Evolutionary conservation across 441 rosid species (phyloP).

Genomic region (Pelargonium myrrhifolium): DNA sequence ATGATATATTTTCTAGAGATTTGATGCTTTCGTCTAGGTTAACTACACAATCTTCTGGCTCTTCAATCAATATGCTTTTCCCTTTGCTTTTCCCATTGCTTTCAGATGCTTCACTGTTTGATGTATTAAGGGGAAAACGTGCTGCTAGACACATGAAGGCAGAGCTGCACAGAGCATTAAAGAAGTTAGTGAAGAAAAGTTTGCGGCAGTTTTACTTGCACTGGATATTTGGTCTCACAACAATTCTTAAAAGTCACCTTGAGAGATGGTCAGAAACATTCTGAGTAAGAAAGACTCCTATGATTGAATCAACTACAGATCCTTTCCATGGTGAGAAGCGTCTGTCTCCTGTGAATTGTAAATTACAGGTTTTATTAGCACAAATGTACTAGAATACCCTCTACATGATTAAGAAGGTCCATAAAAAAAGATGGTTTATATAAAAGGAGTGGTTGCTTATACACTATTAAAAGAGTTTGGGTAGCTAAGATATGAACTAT

Average conservation of each 20-base stretch:
- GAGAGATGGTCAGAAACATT: slow-evolving; percentile 98
- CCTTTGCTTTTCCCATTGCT: slow-evolving; percentile 13
- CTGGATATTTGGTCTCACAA: slow-evolving; percentile 13
- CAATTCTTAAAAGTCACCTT: slow-evolving; percentile 46
- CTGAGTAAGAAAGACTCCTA: no score
- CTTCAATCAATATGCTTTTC: slow-evolving; percentile 40
- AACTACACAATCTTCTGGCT: slow-evolving; percentile 47
- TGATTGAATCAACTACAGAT: slow-evolving; percentile 93
- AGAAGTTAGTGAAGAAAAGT: slow-evolving; percentile 16
- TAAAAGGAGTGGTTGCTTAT: background rate
- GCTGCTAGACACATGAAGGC: slow-evolving; percentile 93
- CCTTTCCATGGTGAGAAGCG: slow-evolving; percentile 98
- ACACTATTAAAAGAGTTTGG: no score
- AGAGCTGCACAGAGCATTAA: slow-evolving; percentile 53
- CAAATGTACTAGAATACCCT: background rate
- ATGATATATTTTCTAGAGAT: slow-evolving; percentile 23
- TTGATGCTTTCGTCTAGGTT: slow-evolving; percentile 9
- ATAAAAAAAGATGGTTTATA: no score
- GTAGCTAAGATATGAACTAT: background rate
- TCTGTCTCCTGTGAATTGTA: slow-evolving; percentile 72
- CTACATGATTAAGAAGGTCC: no score
- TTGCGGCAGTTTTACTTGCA: slow-evolving; percentile 13
- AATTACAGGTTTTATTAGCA: slow-evolving; percentile 10
- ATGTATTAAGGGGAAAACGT: slow-evolving; percentile 55
- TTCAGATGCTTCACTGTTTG: slow-evolving; percentile 22